Conservation (phyloP, 345 rosid species). For the Cardamine resedifolia region DNA sequence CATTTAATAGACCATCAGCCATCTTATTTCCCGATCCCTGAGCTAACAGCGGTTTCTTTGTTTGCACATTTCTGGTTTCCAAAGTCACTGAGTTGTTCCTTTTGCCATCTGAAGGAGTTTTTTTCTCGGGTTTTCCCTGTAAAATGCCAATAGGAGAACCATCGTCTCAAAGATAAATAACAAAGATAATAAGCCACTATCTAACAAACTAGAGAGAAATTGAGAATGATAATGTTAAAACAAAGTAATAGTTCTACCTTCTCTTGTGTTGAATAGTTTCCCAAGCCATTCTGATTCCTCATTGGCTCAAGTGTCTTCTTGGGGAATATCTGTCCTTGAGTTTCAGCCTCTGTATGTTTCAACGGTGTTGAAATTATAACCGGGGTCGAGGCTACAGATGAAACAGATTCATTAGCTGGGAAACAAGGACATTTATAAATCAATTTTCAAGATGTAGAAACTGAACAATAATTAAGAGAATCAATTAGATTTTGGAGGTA, state of each 20-base stretch:
- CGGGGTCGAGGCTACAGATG: background rate
- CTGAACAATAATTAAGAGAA: too few relatives aligned
- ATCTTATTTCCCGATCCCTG: constrained; percentile 27
- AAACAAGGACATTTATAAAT: constrained; percentile 3
- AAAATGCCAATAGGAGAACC: background rate
- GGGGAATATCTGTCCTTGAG: constrained; percentile 7
- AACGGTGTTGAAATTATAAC: constrained; percentile 22
- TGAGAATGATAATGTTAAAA: background rate
- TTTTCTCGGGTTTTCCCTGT: background rate
- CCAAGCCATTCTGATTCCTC: background rate
- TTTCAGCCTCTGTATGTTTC: background rate
- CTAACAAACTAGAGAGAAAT: background rate
- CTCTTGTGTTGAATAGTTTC: background rate
- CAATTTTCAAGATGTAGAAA: background rate
- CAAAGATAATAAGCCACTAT: background rate
- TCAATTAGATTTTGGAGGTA: too few relatives aligned
- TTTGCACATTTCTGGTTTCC: constrained; percentile 25
- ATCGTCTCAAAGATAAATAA: too few relatives aligned
- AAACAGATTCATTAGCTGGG: constrained; percentile 39
- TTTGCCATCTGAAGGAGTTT: background rate
- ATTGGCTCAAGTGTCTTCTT: background rate
- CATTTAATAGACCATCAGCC: constrained; percentile 30
- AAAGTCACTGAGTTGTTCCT: background rate
- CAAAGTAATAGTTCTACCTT: background rate
- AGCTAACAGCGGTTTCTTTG: constrained; percentile 26